A percentile compares a stretch with the other conserved stretches of the same genome.
These are phyloP conservation scores for Syzygium aromaticum DNA, from an alignment of 345 rosid genomes.

Conservation along the genomic window DNA sequence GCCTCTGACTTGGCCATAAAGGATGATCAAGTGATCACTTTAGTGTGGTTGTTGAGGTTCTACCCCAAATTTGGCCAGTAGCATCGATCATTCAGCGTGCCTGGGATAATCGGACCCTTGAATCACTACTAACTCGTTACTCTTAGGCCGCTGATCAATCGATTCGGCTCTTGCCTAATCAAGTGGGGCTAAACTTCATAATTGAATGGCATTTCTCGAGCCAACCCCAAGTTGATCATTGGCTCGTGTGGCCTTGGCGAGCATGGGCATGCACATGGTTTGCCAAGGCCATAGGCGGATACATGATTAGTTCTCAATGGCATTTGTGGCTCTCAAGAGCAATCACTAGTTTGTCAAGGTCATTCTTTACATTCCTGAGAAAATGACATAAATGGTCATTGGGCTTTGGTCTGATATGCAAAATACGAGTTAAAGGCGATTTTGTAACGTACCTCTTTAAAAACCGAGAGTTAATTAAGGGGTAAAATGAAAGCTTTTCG, in stretches of 20 bases:
- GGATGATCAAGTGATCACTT: neutral
- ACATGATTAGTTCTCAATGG: neutral
- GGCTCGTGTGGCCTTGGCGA: neutral
- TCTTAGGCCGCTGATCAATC: neutral
- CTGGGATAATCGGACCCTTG: neutral
- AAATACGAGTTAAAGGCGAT: neutral
- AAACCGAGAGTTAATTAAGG: neutral
- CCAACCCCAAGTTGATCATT: neutral
- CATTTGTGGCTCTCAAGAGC: neutral
- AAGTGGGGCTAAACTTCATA: neutral
- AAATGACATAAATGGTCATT: too few species aligned
- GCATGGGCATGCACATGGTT: neutral
- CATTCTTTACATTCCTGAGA: neutral
- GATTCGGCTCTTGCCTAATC: neutral
- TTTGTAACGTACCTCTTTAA: neutral
- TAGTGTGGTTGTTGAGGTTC: neutral
- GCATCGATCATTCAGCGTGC: neutral
- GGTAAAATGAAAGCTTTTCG: neutral
- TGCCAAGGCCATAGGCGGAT: neutral
- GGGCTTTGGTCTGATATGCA: accelerated
- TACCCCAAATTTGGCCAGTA: neutral
- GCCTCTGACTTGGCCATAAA: neutral
- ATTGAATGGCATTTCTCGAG: neutral
- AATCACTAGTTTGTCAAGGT: neutral
- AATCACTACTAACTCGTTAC: neutral